phyloP scores from a whole-genome alignment of 1,284 basidiomycete species.

The Earliella scabrosa region DNA sequence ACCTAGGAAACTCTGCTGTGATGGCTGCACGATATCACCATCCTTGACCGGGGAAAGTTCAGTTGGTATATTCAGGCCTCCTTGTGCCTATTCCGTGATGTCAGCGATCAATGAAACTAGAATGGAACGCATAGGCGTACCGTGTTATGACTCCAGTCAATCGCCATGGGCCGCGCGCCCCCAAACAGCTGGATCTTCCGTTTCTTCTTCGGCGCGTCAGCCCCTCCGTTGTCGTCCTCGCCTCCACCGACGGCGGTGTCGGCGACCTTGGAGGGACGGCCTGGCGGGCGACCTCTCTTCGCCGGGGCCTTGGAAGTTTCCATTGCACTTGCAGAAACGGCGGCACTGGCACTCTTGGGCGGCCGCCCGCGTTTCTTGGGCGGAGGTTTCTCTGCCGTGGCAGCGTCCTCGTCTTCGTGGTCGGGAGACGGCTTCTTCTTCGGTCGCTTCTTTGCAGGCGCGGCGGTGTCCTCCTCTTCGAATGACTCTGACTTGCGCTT shows the following conservation, averaged over 20 bases:
- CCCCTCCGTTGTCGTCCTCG: conserved; percentile 9
- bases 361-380: conserved; percentile 17
- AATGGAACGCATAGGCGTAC: too few relatives aligned
- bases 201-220: conserved; percentile 55
- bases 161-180: conserved; percentile 42
- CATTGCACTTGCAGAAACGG: background rate
- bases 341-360: conserved; percentile 8
- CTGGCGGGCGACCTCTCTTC: conserved; percentile 10
- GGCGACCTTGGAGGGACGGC: conserved; percentile 1
- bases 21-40: conserved; percentile 47
- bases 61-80: conserved; percentile 61
- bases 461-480: conserved; percentile 12
- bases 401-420: conserved; percentile 7
- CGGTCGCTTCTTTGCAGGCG: conserved; percentile 9
- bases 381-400: conserved; percentile 1
- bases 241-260: conserved; percentile 7
- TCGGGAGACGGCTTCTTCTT: conserved; percentile 8
- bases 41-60: conserved; percentile 66
- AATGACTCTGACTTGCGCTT: conserved; percentile 37
- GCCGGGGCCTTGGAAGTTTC: conserved; percentile 1
- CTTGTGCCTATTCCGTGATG: too few relatives aligned
- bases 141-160: conserved; percentile 42
- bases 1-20: conserved; percentile 42
- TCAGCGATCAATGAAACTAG: too few relatives aligned
- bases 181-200: conserved; percentile 64